These are phyloP conservation scores for Zoysia japonica DNA, from an alignment of 176 grass and related monocot genomes.

Conservation along the genomic window DNA sequence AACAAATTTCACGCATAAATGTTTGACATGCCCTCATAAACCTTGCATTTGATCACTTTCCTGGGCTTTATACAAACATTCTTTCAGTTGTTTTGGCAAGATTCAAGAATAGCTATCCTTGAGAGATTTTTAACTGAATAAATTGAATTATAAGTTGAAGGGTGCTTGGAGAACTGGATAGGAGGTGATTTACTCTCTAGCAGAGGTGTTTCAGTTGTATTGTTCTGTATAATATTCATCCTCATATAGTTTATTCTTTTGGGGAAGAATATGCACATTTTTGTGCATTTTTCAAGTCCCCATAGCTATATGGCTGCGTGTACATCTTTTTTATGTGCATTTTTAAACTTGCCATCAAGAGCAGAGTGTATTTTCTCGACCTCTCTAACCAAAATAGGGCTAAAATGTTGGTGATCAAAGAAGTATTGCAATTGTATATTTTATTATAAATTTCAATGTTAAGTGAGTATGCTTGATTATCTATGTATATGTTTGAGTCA, in stretches of 20 bases:
- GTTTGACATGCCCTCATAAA: slow-evolving; percentile 10
- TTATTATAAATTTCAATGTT: slow-evolving; percentile 3
- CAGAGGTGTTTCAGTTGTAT: slow-evolving; percentile 51
- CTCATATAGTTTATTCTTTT: slow-evolving; percentile 21
- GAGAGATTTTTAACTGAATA: slow-evolving; percentile 35
- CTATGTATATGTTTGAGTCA: neutral
- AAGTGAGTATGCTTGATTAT: neutral
- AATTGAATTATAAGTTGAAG: slow-evolving; percentile 26
- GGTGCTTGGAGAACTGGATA: slow-evolving; percentile 7
- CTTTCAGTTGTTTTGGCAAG: slow-evolving; percentile 20
- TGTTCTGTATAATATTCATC: slow-evolving; percentile 12
- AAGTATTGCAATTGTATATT: slow-evolving; percentile 13
- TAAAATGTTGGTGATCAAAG: neutral
- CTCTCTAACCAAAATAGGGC: neutral
- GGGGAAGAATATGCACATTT: slow-evolving; percentile 39
- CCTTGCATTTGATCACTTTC: slow-evolving; percentile 4
- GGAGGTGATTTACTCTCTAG: slow-evolving; percentile 45
- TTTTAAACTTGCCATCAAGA: slow-evolving; percentile 9
- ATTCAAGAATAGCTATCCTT: slow-evolving; percentile 23
- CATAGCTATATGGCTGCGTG: slow-evolving; percentile 30
- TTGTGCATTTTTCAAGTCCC: slow-evolving; percentile 24
- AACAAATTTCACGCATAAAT: slow-evolving; percentile 24
- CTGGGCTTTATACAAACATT: slow-evolving; percentile 12
- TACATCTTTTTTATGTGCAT: slow-evolving; percentile 37
- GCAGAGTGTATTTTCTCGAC: slow-evolving; percentile 12